These are phyloP conservation scores for Hirschioporus abietinus DNA, from an alignment of 768 basidiomycete genomes.

Conservation along the genomic window DNA sequence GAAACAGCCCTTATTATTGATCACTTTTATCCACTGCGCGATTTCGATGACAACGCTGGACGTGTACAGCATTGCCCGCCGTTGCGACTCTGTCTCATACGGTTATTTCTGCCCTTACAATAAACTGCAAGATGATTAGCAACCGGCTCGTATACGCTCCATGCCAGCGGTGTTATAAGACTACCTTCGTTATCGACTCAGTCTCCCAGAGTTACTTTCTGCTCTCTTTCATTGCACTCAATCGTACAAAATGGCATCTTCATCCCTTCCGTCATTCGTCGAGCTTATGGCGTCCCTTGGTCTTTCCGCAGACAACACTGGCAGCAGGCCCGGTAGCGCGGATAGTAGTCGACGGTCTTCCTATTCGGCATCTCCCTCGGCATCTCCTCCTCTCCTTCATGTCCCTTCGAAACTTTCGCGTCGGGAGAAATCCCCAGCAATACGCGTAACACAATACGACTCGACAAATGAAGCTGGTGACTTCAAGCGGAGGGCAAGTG, in stretches of 20 bases:
- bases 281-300: conserved; percentile 84
- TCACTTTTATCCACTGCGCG: background rate
- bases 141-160: background rate
- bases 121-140: background rate
- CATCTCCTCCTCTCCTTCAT: conserved; percentile 39
- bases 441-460: background rate
- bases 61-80: background rate
- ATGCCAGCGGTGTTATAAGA: background rate
- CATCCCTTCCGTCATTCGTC: conserved; percentile 75
- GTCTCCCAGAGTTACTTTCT: conserved; percentile 8
- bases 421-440: background rate
- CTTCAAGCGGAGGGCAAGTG: background rate
- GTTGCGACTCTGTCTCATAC: background rate
- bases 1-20: conserved; percentile 1
- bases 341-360: conserved; percentile 1
- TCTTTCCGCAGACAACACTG: conserved; percentile 43
- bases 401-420: conserved; percentile 35
- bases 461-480: background rate
- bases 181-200: background rate
- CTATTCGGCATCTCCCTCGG: conserved; percentile 19
- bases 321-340: conserved; percentile 12
- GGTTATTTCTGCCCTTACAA: conserved; percentile 1
- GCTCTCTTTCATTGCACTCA: conserved; percentile 28
- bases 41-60: background rate
- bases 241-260: conserved; percentile 40